Conservation (phyloP, 1,284 basidiomycete species). For the Cutaneotrichosporon cutaneum region DNA sequence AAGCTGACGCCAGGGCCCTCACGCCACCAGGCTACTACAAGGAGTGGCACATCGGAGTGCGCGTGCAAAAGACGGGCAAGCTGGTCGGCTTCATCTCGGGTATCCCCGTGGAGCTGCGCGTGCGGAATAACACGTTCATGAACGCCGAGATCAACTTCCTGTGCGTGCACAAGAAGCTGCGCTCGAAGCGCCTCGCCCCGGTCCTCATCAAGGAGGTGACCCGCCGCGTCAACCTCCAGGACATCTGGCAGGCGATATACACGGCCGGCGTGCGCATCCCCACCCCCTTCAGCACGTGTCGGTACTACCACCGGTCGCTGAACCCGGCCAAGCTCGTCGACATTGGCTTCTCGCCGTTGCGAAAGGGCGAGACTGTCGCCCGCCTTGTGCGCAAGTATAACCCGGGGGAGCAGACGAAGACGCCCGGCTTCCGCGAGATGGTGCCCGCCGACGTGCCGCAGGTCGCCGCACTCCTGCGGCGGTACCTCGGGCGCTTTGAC, state of each 20-base stretch:
- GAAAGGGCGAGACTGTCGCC: constrained; percentile 78
- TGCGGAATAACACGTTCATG: constrained; percentile 70
- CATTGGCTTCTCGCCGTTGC: constrained; percentile 83
- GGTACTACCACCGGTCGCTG: constrained; percentile 90
- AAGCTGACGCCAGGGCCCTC: constrained; percentile 68
- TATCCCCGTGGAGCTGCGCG: constrained; percentile 77
- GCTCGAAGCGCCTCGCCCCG: constrained; percentile 91
- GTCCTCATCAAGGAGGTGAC: constrained; percentile 99
- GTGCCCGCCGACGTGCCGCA: constrained; percentile 70
- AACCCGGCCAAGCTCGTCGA: constrained; percentile 92
- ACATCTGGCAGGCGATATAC: constrained; percentile 96
- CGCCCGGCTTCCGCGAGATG: constrained; percentile 83
- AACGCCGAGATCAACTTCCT: constrained; percentile 96
- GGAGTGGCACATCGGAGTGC: constrained; percentile 95
- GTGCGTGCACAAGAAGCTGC: constrained; percentile 95
- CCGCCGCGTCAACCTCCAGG: constrained; percentile 81
- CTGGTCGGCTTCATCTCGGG: constrained; percentile 99
- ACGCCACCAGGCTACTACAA: constrained; percentile 89
- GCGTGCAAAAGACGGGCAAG: constrained; percentile 84
- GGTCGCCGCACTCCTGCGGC: constrained; percentile 71
- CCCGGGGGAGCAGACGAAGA: constrained; percentile 57
- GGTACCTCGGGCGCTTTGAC: constrained; percentile 83
- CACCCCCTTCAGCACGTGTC: constrained; percentile 80
- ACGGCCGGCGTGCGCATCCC: constrained; percentile 88
- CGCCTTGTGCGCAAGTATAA: constrained; percentile 76